phyloP scores from a whole-genome alignment of 1,284 basidiomycete genomes.

The Sphagnurus paluster region DNA sequence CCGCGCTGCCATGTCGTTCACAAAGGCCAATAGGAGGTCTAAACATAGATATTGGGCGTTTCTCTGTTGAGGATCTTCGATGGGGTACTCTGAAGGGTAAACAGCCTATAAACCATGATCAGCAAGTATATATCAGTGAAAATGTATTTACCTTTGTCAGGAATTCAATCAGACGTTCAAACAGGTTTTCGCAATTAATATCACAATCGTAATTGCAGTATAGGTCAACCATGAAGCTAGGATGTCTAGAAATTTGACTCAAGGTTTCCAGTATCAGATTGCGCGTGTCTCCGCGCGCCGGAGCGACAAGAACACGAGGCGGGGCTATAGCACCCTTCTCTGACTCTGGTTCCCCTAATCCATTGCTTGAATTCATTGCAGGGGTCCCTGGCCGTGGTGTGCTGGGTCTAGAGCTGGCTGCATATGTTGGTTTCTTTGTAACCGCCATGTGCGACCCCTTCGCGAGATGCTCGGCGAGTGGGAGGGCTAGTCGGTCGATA shows the following conservation, averaged over 20 bases:
- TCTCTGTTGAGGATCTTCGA: slow-evolving; percentile 68
- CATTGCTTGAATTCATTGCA: slow-evolving; percentile 43
- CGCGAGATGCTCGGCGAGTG: slow-evolving; percentile 31
- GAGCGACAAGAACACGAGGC: slow-evolving; percentile 60
- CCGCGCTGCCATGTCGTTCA: slow-evolving; percentile 87
- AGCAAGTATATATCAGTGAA: neutral
- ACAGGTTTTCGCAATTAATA: slow-evolving; percentile 94
- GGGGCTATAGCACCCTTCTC: slow-evolving; percentile 56
- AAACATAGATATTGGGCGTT: slow-evolving; percentile 87
- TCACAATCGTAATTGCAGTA: slow-evolving; percentile 98
- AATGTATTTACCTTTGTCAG: slow-evolving; percentile 67
- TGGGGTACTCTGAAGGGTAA: slow-evolving; percentile 62
- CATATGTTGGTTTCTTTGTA: slow-evolving; percentile 27
- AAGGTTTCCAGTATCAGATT: slow-evolving; percentile 92
- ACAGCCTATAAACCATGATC: slow-evolving; percentile 55
- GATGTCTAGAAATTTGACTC: slow-evolving; percentile 75
- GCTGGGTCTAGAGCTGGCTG: slow-evolving; percentile 24
- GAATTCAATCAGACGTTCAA: slow-evolving; percentile 90
- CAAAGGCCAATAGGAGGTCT: slow-evolving; percentile 85
- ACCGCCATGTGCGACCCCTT: slow-evolving; percentile 19
- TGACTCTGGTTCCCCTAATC: slow-evolving; percentile 39
- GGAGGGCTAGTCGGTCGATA: slow-evolving; percentile 83
- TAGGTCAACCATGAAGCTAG: slow-evolving; percentile 93
- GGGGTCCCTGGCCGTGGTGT: slow-evolving; percentile 63
- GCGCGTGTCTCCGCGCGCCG: slow-evolving; percentile 85